These are phyloP conservation scores for Allium sativum DNA, from an alignment of 106 monocot genomes.

Conservation along the genomic window DNA sequence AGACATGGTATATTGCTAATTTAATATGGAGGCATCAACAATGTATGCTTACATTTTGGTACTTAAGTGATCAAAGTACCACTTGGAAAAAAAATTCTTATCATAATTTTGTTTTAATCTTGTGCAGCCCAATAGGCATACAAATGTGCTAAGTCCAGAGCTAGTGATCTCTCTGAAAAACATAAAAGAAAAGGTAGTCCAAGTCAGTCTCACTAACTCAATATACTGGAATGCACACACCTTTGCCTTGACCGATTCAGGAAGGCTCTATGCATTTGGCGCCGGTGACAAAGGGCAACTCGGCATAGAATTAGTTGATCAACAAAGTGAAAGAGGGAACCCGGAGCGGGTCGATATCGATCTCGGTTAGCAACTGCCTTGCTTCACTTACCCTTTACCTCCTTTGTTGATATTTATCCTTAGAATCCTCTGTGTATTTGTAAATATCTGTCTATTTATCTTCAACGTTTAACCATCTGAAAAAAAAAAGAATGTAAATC, in stretches of 20 bases:
- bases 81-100: too few relatives aligned
- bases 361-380: slow-evolving; percentile 34
- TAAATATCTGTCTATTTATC: slow-evolving; percentile 26
- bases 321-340: slow-evolving; percentile 57
- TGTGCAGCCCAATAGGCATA: slow-evolving; percentile 59
- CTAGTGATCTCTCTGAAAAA: slow-evolving; percentile 72
- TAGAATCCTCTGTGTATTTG: slow-evolving; percentile 21
- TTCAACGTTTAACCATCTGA: slow-evolving; percentile 4
- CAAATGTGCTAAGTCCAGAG: slow-evolving; percentile 64
- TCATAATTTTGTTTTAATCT: background rate
- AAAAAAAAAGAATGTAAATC: slow-evolving; percentile 3
- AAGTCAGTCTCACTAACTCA: slow-evolving; percentile 91
- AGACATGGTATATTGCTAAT: too few relatives aligned
- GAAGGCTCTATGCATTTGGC: slow-evolving; percentile 83
- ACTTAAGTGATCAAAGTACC: too few relatives aligned
- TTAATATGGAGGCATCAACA: too few relatives aligned
- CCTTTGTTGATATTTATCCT: slow-evolving; percentile 2
- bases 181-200: slow-evolving; percentile 69
- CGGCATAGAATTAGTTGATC: slow-evolving; percentile 52
- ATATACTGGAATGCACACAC: slow-evolving; percentile 98
- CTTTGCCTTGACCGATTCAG: slow-evolving; percentile 86
- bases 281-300: slow-evolving; percentile 97
- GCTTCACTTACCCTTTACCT: background rate
- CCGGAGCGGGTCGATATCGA: slow-evolving; percentile 77
- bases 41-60: too few relatives aligned